phyloP scores from a whole-genome alignment of 768 basidiomycete genomes.

The Boletus patriciae region DNA sequence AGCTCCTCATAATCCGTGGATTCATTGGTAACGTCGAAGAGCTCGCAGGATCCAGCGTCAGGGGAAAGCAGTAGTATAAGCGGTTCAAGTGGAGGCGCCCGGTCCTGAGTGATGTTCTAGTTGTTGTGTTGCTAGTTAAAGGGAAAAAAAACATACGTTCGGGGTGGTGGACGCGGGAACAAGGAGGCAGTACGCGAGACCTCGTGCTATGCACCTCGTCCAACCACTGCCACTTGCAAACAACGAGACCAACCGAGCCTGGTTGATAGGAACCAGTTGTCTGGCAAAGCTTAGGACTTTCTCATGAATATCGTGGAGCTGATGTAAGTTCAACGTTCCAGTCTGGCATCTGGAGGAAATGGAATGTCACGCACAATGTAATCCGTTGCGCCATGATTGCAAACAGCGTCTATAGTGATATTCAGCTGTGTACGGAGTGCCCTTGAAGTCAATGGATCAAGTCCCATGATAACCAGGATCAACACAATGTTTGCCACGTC shows the following conservation, averaged over 20 bases:
- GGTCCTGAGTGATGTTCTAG: conserved; percentile 34
- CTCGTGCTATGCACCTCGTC: conserved; percentile 55
- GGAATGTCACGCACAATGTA: conserved; percentile 20
- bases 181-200: conserved; percentile 48
- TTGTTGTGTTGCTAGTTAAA: not conserved
- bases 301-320: conserved; percentile 51
- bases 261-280: conserved; percentile 47
- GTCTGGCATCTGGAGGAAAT: not conserved
- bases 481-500: conserved; percentile 53
- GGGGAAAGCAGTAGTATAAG: conserved; percentile 52
- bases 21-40: conserved; percentile 55
- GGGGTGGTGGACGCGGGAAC: not conserved
- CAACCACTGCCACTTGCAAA: conserved; percentile 52
- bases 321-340: not conserved
- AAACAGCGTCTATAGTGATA: conserved; percentile 47
- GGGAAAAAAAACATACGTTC: conserved; percentile 15
- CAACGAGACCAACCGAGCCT: conserved; percentile 49
- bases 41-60: conserved; percentile 38
- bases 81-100: conserved; percentile 51
- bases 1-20: conserved; percentile 64
- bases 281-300: conserved; percentile 44
- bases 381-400: conserved; percentile 38
- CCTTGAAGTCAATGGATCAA: conserved; percentile 50
- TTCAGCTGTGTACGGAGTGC: conserved; percentile 49
- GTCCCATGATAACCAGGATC: conserved; percentile 52